Base-by-base conservation (phyloP, 2,329 filamentous ascomycete species). In the Myriosclerotinia duriaeana region DNA sequence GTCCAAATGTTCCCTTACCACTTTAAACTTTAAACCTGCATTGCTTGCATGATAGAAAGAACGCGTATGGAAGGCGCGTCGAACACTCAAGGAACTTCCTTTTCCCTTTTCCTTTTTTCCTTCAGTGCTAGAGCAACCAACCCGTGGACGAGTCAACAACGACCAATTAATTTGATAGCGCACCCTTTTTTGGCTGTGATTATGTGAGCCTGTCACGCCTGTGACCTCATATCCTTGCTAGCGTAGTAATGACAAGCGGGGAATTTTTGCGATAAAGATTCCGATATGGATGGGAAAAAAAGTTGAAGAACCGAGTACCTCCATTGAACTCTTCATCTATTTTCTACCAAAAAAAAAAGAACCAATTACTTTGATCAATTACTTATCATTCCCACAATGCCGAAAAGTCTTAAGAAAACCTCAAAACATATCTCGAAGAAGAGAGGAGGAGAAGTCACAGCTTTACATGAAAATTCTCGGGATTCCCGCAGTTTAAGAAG, bases 391-490 rank as follows among this genome's bases (percentile, higher is more conserved):
- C 50, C 40, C 64, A 53, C 26, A 38, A 96, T 96, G 93, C 85
- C 91, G 17, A 89, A 87, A 76, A 86, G 89, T 54, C 80, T 97
- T 8, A 81, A 87, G 70, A 98, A 97, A 77, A 90, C 95, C 26
- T 87, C 90, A 70, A 98, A 98, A 80, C 87, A 92, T 71, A 94
- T 98, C 71, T 82, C 87, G 44, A 97, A 96, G 81, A 97, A 97
- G 84, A 87, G 90, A 71, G 87, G 87, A 71, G 87, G 87, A 26
- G 87, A 87, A 50, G 84, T 92, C 56, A 88, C 89, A 40, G 84
- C 89, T 15, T 83, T 98, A 30, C 94, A 98, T 76, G 90, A 93
- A 78, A 92, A 92, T 77, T 97, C 93, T 68, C 85, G 95, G 71
- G 92, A 98, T 81, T 91, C 93, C 4, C 86, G 89, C 75, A 86